Evolutionary conservation across 2,329 filamentous ascomycete species (phyloP).

Genomic region (Colletotrichum shisoi): DNA sequence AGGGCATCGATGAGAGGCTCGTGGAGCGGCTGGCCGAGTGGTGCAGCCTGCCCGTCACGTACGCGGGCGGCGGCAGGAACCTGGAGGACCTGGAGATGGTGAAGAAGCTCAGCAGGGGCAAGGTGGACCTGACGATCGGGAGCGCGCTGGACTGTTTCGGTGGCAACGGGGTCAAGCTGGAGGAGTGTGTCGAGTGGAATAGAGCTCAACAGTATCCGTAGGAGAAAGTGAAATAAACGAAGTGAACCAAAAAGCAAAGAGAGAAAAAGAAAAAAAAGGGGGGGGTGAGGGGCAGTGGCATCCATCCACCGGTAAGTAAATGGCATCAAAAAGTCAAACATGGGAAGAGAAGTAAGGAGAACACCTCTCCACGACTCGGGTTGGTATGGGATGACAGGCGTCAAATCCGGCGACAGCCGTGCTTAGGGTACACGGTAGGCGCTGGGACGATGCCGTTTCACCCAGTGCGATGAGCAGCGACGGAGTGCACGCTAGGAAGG

Average conservation of each 20-base stretch:
- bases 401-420: slow-evolving; percentile 28
- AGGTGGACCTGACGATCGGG: slow-evolving; percentile 92
- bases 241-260: too few species aligned
- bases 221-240: slow-evolving; percentile 43
- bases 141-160: slow-evolving; percentile 97
- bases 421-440: not conserved
- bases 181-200: slow-evolving; percentile 92
- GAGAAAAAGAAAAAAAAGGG: too few species aligned
- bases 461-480: slow-evolving; percentile 28
- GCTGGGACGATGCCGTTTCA: slow-evolving; percentile 22
- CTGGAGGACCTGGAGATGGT: slow-evolving; percentile 85
- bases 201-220: slow-evolving; percentile 49
- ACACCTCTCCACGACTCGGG: not conserved
- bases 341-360: not conserved
- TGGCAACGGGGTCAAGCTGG: slow-evolving; percentile 83
- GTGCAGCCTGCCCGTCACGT: slow-evolving; percentile 93
- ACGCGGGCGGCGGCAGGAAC: slow-evolving; percentile 89
- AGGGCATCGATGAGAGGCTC: slow-evolving; percentile 86
- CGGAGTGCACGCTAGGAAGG: slow-evolving; percentile 25
- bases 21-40: slow-evolving; percentile 80
- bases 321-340: slow-evolving; percentile 21
- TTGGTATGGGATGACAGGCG: slow-evolving; percentile 33
- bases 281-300: not conserved
- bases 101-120: slow-evolving; percentile 77
- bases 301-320: not conserved